Conservation (phyloP, 2,329 filamentous ascomycete species). For the Talaromyces verruculosus region DNA sequence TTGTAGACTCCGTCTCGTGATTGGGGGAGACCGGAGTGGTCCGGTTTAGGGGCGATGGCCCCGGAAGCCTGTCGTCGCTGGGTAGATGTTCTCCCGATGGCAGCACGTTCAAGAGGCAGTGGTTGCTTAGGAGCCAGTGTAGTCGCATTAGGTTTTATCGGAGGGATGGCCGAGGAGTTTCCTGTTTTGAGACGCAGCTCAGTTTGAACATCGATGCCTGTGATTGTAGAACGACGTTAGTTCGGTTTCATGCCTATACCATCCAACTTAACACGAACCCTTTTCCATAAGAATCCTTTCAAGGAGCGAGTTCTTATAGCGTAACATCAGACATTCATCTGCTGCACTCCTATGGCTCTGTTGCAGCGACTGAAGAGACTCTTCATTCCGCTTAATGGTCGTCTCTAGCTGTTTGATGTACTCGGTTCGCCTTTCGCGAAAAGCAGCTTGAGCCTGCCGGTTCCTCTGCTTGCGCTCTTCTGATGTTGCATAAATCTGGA, state of each 20-base stretch:
- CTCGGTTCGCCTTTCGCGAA: slow-evolving; percentile 92
- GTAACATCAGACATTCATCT: slow-evolving; percentile 95
- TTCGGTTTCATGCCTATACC: background rate
- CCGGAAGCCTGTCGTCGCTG: slow-evolving; percentile 67
- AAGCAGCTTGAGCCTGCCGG: slow-evolving; percentile 93
- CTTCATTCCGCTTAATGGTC: slow-evolving; percentile 95
- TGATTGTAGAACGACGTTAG: slow-evolving; percentile 37
- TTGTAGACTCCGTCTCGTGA: slow-evolving; percentile 39
- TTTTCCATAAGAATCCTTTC: slow-evolving; percentile 96
- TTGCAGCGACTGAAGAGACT: slow-evolving; percentile 87
- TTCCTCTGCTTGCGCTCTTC: slow-evolving; percentile 98
- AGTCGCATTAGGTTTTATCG: slow-evolving; percentile 55
- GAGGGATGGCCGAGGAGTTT: slow-evolving; percentile 68
- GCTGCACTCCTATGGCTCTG: slow-evolving; percentile 91
- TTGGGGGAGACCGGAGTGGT: slow-evolving; percentile 51
- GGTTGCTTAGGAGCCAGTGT: slow-evolving; percentile 69
- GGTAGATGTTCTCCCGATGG: slow-evolving; percentile 73
- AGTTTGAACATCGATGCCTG: slow-evolving; percentile 94
- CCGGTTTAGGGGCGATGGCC: slow-evolving; percentile 71
- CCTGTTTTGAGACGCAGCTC: slow-evolving; percentile 91
- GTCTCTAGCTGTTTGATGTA: slow-evolving; percentile 99
- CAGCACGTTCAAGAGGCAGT: slow-evolving; percentile 74
- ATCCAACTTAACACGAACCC: slow-evolving; percentile 54
- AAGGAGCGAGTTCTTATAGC: slow-evolving; percentile 95
- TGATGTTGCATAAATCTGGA: slow-evolving; percentile 94